These are phyloP conservation scores for Coprinopsis cinerea DNA, from an alignment of 768 basidiomycete genomes.

Conservation along the genomic window DNA sequence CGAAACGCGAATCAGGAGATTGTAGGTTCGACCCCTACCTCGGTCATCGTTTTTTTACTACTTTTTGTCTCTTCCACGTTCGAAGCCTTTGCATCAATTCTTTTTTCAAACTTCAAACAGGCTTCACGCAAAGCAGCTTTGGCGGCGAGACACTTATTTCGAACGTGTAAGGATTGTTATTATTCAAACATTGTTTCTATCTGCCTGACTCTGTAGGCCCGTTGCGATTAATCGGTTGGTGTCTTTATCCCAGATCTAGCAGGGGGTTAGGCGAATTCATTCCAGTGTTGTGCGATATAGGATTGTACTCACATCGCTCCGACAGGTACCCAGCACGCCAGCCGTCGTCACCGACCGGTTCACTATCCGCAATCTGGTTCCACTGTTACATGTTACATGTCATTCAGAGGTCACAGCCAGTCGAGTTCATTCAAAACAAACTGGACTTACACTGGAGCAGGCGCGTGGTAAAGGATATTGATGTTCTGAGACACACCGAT, in stretches of 20 bases:
- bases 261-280: neutral
- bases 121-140: too few species aligned
- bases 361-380: neutral
- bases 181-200: neutral
- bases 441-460: conserved; percentile 12
- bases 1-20: conserved; percentile 70
- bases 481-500: conserved; percentile 19
- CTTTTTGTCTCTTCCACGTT: neutral
- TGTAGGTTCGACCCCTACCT: conserved; percentile 86
- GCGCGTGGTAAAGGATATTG: conserved; percentile 16
- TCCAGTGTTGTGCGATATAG: neutral
- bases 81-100: neutral
- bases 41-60: conserved; percentile 4
- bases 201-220: neutral
- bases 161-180: neutral
- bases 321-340: neutral
- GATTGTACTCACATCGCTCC: neutral
- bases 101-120: neutral
- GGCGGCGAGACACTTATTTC: too few species aligned
- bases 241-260: neutral
- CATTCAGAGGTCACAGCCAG: neutral
- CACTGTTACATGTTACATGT: neutral
- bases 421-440: neutral
- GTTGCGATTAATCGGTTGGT: neutral
- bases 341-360: neutral